A percentile compares a stretch with the other conserved stretches of the same genome.
Conservation (phyloP, 2,329 filamentous ascomycete genomes). For the Boeremia exigua region DNA sequence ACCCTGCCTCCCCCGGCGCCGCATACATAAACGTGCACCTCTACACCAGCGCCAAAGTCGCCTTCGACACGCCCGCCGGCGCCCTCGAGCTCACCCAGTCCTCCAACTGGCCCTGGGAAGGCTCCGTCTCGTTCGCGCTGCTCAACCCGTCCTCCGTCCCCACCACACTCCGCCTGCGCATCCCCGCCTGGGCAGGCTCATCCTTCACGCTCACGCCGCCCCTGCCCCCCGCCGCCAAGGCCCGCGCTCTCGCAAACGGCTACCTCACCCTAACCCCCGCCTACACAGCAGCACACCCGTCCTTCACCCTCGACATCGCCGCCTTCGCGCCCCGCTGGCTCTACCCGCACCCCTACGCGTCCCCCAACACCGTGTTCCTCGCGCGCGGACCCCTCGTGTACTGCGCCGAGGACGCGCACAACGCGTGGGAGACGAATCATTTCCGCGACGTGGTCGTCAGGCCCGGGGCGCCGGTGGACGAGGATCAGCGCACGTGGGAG, state of each 20-base stretch:
- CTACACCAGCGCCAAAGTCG: constrained; percentile 59
- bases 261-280: constrained; percentile 1
- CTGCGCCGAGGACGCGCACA: constrained; percentile 16
- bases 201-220: constrained; percentile 35
- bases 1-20: constrained; percentile 50
- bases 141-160: constrained; percentile 21
- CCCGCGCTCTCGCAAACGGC: constrained; percentile 36
- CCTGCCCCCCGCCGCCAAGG: constrained; percentile 11
- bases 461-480: background rate
- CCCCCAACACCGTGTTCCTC: constrained; percentile 59
- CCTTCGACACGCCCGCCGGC: constrained; percentile 44
- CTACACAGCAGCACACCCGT: constrained; percentile 19
- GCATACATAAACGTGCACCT: constrained; percentile 61
- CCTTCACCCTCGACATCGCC: constrained; percentile 55
- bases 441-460: constrained; percentile 15
- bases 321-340: constrained; percentile 56
- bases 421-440: constrained; percentile 15
- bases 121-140: constrained; percentile 57
- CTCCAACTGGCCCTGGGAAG: constrained; percentile 65
- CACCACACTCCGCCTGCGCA: constrained; percentile 57
- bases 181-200: constrained; percentile 59
- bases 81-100: constrained; percentile 55
- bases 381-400: constrained; percentile 18
- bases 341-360: constrained; percentile 62
- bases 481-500: constrained; percentile 1